A percentile compares a stretch with the other conserved stretches of the same genome.
These are phyloP conservation scores for Trichoderma arundinaceum DNA, from an alignment of 2,329 filamentous ascomycete genomes.

Conservation along the genomic window DNA sequence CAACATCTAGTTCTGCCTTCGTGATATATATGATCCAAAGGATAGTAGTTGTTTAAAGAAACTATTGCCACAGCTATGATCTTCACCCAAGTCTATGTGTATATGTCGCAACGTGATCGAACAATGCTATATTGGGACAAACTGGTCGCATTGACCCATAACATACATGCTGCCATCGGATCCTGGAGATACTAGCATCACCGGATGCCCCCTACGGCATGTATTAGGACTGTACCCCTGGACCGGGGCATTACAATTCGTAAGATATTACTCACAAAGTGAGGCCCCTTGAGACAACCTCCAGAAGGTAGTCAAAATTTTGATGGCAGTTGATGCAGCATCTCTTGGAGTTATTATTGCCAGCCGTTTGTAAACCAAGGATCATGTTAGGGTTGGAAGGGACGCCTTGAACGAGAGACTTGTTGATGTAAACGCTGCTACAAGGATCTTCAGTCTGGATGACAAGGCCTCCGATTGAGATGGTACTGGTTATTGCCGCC, in stretches of 20 bases:
- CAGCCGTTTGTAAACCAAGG: neutral
- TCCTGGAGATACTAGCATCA: neutral
- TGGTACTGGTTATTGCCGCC: neutral
- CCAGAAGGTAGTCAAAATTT: neutral
- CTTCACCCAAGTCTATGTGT: no score
- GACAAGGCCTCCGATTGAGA: neutral
- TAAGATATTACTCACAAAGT: neutral
- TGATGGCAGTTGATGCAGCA: neutral
- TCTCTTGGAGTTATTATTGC: neutral
- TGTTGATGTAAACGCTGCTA: neutral
- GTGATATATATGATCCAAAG: neutral
- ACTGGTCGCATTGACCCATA: neutral
- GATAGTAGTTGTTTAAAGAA: neutral
- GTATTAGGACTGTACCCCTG: neutral
- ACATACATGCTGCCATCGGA: neutral
- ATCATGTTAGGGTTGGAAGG: constrained; percentile 3
- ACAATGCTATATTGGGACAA: neutral
- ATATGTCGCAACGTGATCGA: neutral
- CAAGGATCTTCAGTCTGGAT: constrained; percentile 6
- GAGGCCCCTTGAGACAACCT: neutral
- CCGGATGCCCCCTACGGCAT: neutral
- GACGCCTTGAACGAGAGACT: constrained; percentile 1
- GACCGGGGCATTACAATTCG: neutral
- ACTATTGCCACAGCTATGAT: no score
- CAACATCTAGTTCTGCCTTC: no score